A percentile compares a stretch with the other conserved stretches of the same genome.
phyloP scores from a whole-genome alignment of 139 green algal species.

The Chlamydomonas sp. region DNA sequence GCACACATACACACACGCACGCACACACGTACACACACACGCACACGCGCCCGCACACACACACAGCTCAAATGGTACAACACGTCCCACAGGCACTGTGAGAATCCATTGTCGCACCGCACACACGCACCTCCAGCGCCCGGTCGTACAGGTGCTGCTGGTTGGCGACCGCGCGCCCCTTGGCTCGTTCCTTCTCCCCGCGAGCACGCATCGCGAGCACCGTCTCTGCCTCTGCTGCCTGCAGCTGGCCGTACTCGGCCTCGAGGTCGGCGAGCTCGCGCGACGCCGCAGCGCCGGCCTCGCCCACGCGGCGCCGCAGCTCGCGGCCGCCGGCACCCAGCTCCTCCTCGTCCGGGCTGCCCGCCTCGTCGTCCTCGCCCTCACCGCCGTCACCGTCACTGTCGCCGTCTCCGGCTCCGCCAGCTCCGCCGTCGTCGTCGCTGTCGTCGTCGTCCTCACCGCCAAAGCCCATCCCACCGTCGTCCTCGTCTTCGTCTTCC shows the following conservation, averaged over 20 bases:
- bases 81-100: too few relatives aligned
- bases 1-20: too few relatives aligned
- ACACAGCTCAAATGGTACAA: too few relatives aligned
- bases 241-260: neutral
- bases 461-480: too few relatives aligned
- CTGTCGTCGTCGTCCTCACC: conserved; percentile 1
- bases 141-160: conserved; percentile 52
- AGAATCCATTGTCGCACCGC: too few relatives aligned
- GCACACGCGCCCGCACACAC: too few relatives aligned
- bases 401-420: neutral
- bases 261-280: conserved; percentile 8
- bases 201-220: neutral
- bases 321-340: neutral
- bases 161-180: neutral
- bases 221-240: neutral
- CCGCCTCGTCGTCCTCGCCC: neutral
- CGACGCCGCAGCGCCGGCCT: neutral
- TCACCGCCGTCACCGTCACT: neutral
- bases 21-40: too few relatives aligned
- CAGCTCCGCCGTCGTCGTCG: neutral
- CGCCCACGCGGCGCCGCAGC: neutral
- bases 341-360: neutral
- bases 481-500: neutral
- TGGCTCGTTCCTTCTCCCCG: conserved; percentile 2
- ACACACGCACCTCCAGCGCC: conserved; percentile 56